phyloP scores from a whole-genome alignment of 164 flowering plant species.

The Magnolia officinalis region DNA sequence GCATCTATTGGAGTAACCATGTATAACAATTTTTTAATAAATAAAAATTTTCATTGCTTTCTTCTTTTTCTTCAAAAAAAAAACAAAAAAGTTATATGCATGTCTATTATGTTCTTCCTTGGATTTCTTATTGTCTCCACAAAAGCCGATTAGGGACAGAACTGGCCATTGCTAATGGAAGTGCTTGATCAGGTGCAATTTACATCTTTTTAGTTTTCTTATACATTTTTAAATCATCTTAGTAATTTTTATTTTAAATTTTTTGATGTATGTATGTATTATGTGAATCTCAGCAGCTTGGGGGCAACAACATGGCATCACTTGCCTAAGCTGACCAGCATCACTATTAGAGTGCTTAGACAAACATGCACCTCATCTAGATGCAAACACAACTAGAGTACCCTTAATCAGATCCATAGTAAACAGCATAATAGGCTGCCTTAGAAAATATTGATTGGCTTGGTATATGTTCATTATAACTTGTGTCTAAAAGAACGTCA shows the following conservation, averaged over 20 bases:
- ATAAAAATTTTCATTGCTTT: slow-evolving; percentile 12
- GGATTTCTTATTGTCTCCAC: too few relatives aligned
- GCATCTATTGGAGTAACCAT: slow-evolving; percentile 45
- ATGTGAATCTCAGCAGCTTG: slow-evolving; percentile 52
- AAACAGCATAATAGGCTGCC: slow-evolving; percentile 48
- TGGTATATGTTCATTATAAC: slow-evolving; percentile 71
- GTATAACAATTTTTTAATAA: too few relatives aligned
- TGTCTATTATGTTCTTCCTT: too few relatives aligned
- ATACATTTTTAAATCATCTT: neutral
- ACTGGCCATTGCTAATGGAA: too few relatives aligned
- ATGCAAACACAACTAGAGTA: slow-evolving; percentile 71
- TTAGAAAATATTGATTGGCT: slow-evolving; percentile 48
- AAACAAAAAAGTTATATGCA: too few relatives aligned
- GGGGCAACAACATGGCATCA: slow-evolving; percentile 91
- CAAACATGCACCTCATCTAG: slow-evolving; percentile 77
- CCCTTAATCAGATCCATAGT: slow-evolving; percentile 45
- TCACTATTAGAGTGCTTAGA: slow-evolving; percentile 71
- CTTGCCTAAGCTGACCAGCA: slow-evolving; percentile 61
- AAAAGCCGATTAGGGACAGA: too few relatives aligned
- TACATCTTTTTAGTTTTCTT: neutral
- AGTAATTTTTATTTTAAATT: neutral
- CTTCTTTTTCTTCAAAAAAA: slow-evolving; percentile 58
- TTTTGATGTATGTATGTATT: neutral
- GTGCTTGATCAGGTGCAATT: neutral
- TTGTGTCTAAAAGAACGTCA: slow-evolving; percentile 63